Base-by-base conservation (phyloP, 306 rosid genomes). In the Erythrophleum fordii region DNA sequence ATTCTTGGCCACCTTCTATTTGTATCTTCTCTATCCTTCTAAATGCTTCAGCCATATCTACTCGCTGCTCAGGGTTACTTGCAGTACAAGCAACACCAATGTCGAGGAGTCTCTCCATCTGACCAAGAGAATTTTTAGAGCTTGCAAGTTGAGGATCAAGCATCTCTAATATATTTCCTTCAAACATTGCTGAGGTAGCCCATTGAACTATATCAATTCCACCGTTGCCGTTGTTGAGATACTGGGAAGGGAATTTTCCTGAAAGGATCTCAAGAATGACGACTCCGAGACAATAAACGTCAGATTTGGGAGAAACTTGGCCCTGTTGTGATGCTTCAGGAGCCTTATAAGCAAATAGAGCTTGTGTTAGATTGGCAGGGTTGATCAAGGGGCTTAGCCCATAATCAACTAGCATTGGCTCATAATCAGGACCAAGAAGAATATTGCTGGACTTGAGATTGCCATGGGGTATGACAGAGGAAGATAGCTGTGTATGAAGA, bases 401-500 rank as follows among this genome's bases (percentile, higher is more conserved):
- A 37, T 58, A 91, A 22, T 95, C 98, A 28, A 78, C 79, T 0
- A 95, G 85, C 16, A 92, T 16, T 7, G 98, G 92, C 73, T 91
- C 90, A 26, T 72, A 83, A 11, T 86, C 86, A 14, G 87, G 87
- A 78, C 89, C 87, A 12, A 95, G 85, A 11, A 95, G 91, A 59
- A 95, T 37, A 61, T 95, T 95, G 84, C 94, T 90, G 37, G 97
- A 92, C 75, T 95, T 95, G 60, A 95, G 88, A 73, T 95, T 89
- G 1, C 98, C 98, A 60, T 95, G 98, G 20, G 98, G 97, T 41
- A 95, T 69, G 71, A 82, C 75, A 9, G n/a, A 85, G 25, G 78
- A 60, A 39, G 88, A 70, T 5, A 77, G 67, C 49, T 89, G 83
- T 1, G 67, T 76, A 66, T 91, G 88, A 74, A 94, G 83, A 80